phyloP scores from a whole-genome alignment of 2,329 filamentous ascomycete species.

The Boeremia lycopersici region DNA sequence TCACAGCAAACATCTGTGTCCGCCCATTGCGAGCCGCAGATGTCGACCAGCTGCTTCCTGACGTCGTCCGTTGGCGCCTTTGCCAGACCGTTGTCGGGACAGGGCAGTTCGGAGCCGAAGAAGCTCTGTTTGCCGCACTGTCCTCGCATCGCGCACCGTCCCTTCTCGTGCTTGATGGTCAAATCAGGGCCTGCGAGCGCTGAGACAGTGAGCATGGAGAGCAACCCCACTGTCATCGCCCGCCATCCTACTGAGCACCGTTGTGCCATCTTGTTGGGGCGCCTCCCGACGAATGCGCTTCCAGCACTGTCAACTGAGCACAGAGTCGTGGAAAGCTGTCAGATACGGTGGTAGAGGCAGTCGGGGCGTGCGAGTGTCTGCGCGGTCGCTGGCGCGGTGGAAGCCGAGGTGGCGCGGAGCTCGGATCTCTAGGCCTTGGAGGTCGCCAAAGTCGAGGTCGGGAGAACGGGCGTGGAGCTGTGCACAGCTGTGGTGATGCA shows the following conservation, averaged over 20 bases:
- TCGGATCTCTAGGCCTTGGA: conserved; percentile 3
- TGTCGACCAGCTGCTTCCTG: conserved; percentile 76
- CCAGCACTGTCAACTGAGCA: neutral
- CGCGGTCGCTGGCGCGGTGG: neutral
- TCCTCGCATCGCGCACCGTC: conserved; percentile 87
- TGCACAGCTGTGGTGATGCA: conserved; percentile 7
- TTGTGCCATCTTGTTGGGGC: conserved; percentile 24
- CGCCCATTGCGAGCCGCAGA: conserved; percentile 89
- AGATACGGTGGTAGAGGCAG: neutral
- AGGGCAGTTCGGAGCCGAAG: conserved; percentile 89
- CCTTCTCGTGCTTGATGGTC: conserved; percentile 74
- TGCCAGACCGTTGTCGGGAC: conserved; percentile 86
- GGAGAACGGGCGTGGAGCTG: neutral
- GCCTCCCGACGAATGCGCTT: neutral
- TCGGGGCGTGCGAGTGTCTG: neutral
- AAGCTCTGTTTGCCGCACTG: conserved; percentile 90
- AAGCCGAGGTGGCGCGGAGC: conserved; percentile 25
- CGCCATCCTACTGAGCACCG: conserved; percentile 31
- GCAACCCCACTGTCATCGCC: conserved; percentile 33
- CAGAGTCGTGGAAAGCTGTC: neutral
- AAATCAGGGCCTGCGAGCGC: conserved; percentile 40
- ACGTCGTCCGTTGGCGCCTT: conserved; percentile 73
- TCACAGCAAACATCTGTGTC: conserved; percentile 85
- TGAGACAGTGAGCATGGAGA: conserved; percentile 36
- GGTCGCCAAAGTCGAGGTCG: neutral